Evolutionary conservation across 805 yeast genomes (phyloP), one percentile per base, ranked within the genome.

Genomic region (Nakazawaea sp.): DNA sequence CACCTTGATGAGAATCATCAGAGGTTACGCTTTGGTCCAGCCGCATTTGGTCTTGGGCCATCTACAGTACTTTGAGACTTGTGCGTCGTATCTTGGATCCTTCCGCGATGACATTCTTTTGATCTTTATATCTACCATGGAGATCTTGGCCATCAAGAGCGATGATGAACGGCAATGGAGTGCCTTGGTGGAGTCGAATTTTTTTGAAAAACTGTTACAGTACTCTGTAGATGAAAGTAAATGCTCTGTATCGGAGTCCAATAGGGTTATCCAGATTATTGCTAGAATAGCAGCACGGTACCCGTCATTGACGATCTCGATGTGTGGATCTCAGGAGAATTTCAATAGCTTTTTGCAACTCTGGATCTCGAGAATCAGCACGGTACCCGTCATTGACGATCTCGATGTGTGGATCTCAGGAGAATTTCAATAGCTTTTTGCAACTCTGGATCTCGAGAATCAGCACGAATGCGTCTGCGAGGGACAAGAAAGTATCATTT

Each of bases 31-130:
- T 0, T 55, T 84, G 16, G 41, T 75, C 16, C 47, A 65, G 1
- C 73, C 77, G 1, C 55, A 59, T 11, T 36, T 68, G 5, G 62
- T 59, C 2, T 49, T 56, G 10, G 31, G 31, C 3, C 69, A 64
- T 0, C 31, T 59, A 6, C 63, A 66, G 21, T 53, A 73, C 12
- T 72, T 81, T 43, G 57, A 63, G 27, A 63, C 72, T 5, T 49
- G 80, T 23, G 66, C 79, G 0, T 70, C 64, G 5, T 78, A 81
- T 48, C 51, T 83, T 19, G 54, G 69, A 16, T 68, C 66, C 12
- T 69, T 82, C 73, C 69, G 90, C 42, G 92, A 83, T 51, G 95
- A 84, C 56, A 61, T 86, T 0, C 64, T 76, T 34, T 72, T 67
- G 26, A 55, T 78, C 2, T 64, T 82, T 24, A 58, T 77, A 2